Evolutionary conservation across 2,329 filamentous ascomycete genomes (phyloP).

Genomic region (Trematosphaeria pertusa): DNA sequence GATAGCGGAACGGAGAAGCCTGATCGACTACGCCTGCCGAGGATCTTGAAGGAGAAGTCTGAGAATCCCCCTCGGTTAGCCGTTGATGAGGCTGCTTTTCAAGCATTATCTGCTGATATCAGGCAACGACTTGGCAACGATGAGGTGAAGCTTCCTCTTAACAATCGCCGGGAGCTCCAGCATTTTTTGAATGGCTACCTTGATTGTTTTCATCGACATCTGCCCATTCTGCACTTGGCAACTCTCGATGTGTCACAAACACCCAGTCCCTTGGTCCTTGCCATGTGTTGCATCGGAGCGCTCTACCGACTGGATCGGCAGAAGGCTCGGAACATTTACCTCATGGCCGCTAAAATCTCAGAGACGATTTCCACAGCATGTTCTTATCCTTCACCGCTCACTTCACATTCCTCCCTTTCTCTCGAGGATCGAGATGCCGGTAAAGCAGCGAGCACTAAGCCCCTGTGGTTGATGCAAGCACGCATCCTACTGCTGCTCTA

Average conservation of each 20-base stretch:
- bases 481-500: conserved; percentile 35
- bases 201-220: conserved; percentile 42
- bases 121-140: no score
- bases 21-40: no score
- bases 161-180: conserved; percentile 30
- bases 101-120: no score
- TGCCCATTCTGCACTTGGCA: conserved; percentile 44
- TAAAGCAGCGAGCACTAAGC: no score
- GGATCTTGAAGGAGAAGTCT: no score
- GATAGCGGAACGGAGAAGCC: no score
- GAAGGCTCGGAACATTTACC: conserved; percentile 29
- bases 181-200: conserved; percentile 40
- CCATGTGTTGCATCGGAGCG: conserved; percentile 48
- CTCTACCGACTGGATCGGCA: conserved; percentile 41
- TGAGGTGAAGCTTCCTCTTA: no score
- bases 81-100: no score
- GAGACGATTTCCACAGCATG: conserved; percentile 10
- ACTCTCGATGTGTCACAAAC: conserved; percentile 33
- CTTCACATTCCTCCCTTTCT: no score
- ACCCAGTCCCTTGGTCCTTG: conserved; percentile 39
- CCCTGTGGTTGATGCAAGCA: conserved; percentile 43
- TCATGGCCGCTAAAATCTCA: conserved; percentile 17
- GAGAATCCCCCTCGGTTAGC: no score
- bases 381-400: conserved; percentile 17
- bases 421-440: no score